These are phyloP conservation scores for Lunularia cruciata DNA, from an alignment of 225 moss, liverwort and hornwort genomes.

Conservation along the genomic window DNA sequence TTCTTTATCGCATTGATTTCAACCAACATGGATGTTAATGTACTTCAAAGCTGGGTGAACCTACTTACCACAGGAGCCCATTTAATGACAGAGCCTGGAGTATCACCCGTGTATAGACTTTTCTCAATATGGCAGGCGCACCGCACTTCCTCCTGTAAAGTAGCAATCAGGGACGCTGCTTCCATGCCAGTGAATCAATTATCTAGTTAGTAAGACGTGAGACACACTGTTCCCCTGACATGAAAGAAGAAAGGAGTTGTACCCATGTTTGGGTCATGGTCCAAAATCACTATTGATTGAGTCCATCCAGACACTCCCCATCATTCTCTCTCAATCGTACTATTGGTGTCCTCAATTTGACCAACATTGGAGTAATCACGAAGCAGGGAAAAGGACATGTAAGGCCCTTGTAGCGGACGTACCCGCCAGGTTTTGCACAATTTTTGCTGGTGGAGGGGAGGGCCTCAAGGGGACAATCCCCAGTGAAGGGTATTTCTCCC, in stretches of 20 bases:
- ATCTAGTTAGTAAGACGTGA: background rate
- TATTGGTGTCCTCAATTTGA: no score
- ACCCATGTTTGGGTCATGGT: no score
- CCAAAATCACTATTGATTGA: no score
- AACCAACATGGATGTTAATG: background rate
- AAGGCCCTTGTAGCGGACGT: background rate
- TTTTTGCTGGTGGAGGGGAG: conserved; percentile 25
- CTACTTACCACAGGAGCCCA: conserved; percentile 36
- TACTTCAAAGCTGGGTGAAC: background rate
- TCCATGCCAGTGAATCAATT: conserved; percentile 9
- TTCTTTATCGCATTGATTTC: background rate
- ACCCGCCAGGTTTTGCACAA: conserved; percentile 40
- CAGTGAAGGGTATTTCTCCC: background rate
- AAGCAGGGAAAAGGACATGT: no score
- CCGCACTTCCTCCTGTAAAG: conserved; percentile 34
- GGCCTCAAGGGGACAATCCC: conserved; percentile 33
- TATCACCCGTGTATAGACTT: conserved; percentile 33
- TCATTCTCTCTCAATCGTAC: no score
- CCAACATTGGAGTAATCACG: background rate
- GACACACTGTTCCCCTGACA: no score
- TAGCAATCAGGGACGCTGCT: conserved; percentile 37
- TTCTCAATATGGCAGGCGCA: conserved; percentile 37
- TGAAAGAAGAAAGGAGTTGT: no score
- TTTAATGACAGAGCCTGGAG: conserved; percentile 27
- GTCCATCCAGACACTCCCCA: no score